Conservation (phyloP, 257 asterid species). For the Solanum habrochaites region DNA sequence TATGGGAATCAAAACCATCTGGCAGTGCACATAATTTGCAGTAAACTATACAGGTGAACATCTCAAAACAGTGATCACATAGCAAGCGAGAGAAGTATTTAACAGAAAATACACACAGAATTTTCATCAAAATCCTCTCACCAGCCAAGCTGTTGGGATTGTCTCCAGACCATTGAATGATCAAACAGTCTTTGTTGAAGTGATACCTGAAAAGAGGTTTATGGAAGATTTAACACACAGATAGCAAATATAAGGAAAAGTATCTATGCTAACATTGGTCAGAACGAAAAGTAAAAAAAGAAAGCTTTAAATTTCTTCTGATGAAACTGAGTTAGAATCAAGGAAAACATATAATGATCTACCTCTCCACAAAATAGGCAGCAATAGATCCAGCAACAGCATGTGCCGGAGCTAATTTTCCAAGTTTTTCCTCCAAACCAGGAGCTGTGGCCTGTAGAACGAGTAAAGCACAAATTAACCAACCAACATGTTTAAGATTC, state of each 20-base stretch:
- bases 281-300: not conserved
- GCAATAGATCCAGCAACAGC: constrained; percentile 67
- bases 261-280: not conserved
- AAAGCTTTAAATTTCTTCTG: not conserved
- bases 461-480: not conserved
- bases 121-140: not conserved
- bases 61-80: not conserved
- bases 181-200: constrained; percentile 61
- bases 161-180: constrained; percentile 97
- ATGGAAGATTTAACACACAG: not conserved
- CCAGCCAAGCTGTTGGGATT: constrained; percentile 99
- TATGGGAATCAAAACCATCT: not conserved
- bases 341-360: not conserved
- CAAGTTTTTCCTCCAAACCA: constrained; percentile 70
- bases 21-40: not conserved
- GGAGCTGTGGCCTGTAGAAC: constrained; percentile 70
- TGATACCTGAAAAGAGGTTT: constrained; percentile 50
- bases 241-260: not conserved
- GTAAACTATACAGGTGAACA: not conserved
- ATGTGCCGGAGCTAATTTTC: constrained; percentile 80
- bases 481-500: not conserved
- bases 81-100: not conserved
- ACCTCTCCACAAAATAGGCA: constrained; percentile 75
- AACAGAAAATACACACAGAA: not conserved
- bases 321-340: not conserved